Base-by-base conservation (phyloP, 768 basidiomycete species). In the Candolleomyces aberdarensis region DNA sequence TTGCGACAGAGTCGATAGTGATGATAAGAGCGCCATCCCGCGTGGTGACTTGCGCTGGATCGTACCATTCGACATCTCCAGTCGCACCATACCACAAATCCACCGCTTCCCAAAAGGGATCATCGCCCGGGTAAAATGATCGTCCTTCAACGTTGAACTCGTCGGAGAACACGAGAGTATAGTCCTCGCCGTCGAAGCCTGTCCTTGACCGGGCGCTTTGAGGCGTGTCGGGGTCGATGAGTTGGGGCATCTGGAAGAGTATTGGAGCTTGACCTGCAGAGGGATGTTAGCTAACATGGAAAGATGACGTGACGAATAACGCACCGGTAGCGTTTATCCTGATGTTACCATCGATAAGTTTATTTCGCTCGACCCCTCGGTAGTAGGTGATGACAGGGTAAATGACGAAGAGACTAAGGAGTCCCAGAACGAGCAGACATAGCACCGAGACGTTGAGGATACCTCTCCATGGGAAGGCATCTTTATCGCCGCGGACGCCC, bases 201-300 rank as follows among this genome's bases (percentile, higher is more conserved):
- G 78, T 87, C 20, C 89, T 79, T 0, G 83, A 78, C 62, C 77
- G 78, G 2, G 84, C 91, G 1, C 59, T 56, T 0, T 72, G 62
- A 0, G 93, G 93, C 1, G 94, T 96, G 15, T 83, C 84, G 2
- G 68, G 56, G 74, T 96, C 94, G 67, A 96, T 83, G 36, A 89
- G 74, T 9, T 79, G 73, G 0, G 85, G 85, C 73, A 91, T 79
- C 59, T 77, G 75, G 63, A 79, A 76, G 65, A 87, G 78, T 3
- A 78, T 75, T 0, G 89, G 82, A 1, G 85, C 82, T 71, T 92
- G 89, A 6, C 89, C 88, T 26, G 83, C 9, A 29, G 46, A 59
- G 40, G 32, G 52, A 22, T 7, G 17, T 13, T n/a, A 22, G 13
- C 10, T 56, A 48, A 22, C 36, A 9, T 49, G 22, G 8, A 36